These are phyloP conservation scores for Phytophthora citricola DNA, from an alignment of 352 stramenopile genomes.

Conservation along the genomic window DNA sequence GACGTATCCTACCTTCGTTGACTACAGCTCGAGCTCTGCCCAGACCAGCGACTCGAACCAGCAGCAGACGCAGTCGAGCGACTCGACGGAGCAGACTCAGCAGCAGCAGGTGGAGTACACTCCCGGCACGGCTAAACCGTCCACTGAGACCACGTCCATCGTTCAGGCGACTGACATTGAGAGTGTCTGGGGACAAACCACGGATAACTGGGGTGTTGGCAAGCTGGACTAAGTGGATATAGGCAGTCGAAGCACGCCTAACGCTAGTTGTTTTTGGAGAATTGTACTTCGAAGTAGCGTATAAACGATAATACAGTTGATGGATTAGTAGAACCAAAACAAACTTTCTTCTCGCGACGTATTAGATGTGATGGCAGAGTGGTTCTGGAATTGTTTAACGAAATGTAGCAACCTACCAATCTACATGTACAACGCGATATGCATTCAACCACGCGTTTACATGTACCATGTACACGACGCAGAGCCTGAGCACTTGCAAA, in stretches of 20 bases:
- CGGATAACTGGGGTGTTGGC: conserved; percentile 26
- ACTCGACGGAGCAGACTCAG: conserved; percentile 4
- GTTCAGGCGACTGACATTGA: conserved; percentile 14
- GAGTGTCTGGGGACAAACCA: conserved; percentile 16
- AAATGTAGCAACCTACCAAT: no score
- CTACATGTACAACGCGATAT: no score
- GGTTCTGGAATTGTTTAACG: no score
- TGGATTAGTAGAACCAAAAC: neutral
- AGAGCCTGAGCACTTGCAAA: no score
- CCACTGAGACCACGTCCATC: conserved; percentile 4
- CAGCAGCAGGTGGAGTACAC: conserved; percentile 16
- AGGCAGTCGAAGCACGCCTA: neutral
- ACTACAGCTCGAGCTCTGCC: conserved; percentile 5
- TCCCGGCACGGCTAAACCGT: conserved; percentile 18
- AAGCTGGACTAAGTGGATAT: conserved; percentile 16
- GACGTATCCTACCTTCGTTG: conserved; percentile 6
- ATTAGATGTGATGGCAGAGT: no score
- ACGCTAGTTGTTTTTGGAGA: neutral
- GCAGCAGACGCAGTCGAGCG: conserved; percentile 10
- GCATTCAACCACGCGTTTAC: no score
- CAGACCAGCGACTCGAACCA: conserved; percentile 7
- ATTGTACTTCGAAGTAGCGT: neutral
- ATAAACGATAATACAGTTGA: conserved; percentile 2
- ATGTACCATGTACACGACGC: no score
- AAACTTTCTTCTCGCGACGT: no score